Evolutionary conservation across 1,284 basidiomycete genomes (phyloP), one percentile per base, ranked within the genome.

Genomic region (Wolfiporia cocos): DNA sequence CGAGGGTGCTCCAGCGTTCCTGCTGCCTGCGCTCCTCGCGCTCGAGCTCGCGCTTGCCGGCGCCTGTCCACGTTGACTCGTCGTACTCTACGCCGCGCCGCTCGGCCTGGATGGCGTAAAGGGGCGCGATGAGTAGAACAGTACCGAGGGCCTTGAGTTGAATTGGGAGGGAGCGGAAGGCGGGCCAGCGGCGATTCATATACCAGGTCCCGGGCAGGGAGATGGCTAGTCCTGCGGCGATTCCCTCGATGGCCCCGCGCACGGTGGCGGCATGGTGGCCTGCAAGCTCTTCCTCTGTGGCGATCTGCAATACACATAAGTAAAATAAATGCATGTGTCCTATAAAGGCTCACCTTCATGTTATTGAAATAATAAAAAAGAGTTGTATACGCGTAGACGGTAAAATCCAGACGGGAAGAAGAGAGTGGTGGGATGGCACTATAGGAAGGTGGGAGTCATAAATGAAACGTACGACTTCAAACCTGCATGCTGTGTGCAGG

Each of bases 81-180:
- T 76, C 74, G 55, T 67, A 80, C 34, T 71, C 67, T 51, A 78
- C 70, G 41, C 75, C 75, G n/a, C 74, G 70, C 46, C 74, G 73
- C 58, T 83, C 79, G 10, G 76, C 78, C 41, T 67, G 62, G 53
- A 81, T 70, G 40, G 72, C 71, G 50, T 71, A 73, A 20, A 64
- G 46, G 21, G 75, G 76, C 6, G 72, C 67, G 49, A 69, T 63
- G 46, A 73, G 49, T 36, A 71, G 59, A 39, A 78, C 65, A 43
- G 70, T 64, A 30, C 71, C 70, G 43, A 68, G 59, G 32, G 74
- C 67, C 58, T 80, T 81, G 55, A 78, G 67, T 14, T 73, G 66
- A 10, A 69, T 53, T 3, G 78, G 76, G 10, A 83, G 66, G 6
- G 56, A 46, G 43, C 74, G 69, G 61, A 74, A 80, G 33, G 65